Evolutionary conservation across 192 early-diverging fungal genomes (phyloP), one percentile per base, ranked within the genome.

Genomic region (Umbelopsis sp.): DNA sequence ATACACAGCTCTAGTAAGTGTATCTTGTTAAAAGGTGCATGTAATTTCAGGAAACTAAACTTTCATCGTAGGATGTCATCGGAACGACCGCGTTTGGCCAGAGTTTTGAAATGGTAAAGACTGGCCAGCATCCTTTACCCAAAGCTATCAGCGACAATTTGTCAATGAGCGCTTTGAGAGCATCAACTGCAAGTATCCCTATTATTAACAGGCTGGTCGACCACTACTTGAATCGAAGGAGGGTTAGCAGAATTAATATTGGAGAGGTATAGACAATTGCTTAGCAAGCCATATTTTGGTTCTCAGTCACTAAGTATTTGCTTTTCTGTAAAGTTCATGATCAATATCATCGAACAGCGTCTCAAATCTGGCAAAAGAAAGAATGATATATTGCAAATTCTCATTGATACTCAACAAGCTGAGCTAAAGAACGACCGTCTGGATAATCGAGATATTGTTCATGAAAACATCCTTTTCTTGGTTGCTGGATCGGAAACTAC

Each of bases 21-120:
- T 33, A 13, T 2, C 0, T 25, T 35, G 30, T 35, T 22, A 52
- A 25, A 30, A 52, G 23, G 51, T 69, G 37, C 37, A 41, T 22
- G 20, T 15, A 2, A 4, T 16, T 22, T 10, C 37, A 41, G 5
- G 0, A 20, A 33, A 22, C 6, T 11, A 12, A 35, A 23, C 22
- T 1, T 27, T 5, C 13, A 13, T 47, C 20, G 25, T 13, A 69
- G 68, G 86, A 87, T 67, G 74, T 79, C 18, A 85, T 87, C 64
- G 86, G 86, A 0, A 75, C 82, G 15, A 81, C 81, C 0, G 80
- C 81, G 11, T 86, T 87, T 68, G 86, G 83, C 5, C 35, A 69
- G 45, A 72, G 82, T 5, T 87, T 87, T 49, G 65, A 81, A 8
- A 85, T 87, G 77, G 49, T 87, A 21, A 75, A 82, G 30, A 69